These are phyloP conservation scores for Clavispora carvajalis DNA, from an alignment of 805 yeast genomes.

Conservation along the genomic window DNA sequence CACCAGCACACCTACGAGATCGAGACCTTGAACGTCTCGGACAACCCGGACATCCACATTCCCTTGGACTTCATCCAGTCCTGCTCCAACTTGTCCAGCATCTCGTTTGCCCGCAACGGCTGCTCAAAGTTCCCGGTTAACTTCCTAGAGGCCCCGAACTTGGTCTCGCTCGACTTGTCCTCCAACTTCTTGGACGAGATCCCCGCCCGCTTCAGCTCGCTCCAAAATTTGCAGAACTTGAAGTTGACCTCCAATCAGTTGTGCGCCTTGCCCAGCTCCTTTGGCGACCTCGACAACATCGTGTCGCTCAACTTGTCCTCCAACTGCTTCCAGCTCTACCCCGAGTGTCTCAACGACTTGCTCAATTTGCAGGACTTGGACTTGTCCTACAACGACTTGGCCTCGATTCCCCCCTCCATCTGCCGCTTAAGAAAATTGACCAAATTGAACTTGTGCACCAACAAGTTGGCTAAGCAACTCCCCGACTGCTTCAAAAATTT, in stretches of 20 bases:
- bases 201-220: constrained; percentile 50
- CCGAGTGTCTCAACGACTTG: constrained; percentile 60
- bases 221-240: constrained; percentile 51
- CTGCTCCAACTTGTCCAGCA: constrained; percentile 62
- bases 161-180: constrained; percentile 67
- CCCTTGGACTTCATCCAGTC: constrained; percentile 84
- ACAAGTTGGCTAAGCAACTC: constrained; percentile 48
- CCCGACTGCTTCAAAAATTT: constrained; percentile 52
- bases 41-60: constrained; percentile 78
- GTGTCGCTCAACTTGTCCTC: constrained; percentile 71
- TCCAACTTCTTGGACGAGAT: constrained; percentile 68
- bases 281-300: constrained; percentile 50
- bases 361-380: constrained; percentile 61
- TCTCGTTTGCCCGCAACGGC: constrained; percentile 69
- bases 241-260: constrained; percentile 75
- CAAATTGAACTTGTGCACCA: constrained; percentile 70
- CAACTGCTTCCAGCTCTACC: constrained; percentile 58
- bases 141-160: constrained; percentile 61
- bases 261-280: constrained; percentile 53
- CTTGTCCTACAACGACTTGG: constrained; percentile 73
- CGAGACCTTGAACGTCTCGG: constrained; percentile 73
- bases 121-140: constrained; percentile 70
- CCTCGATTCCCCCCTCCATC: constrained; percentile 54
- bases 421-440: constrained; percentile 56
- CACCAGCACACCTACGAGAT: constrained; percentile 79